Evolutionary conservation across 2,329 filamentous ascomycete species (phyloP), one percentile per base, ranked within the genome.

Genomic region (Ceratocystis ficicola): DNA sequence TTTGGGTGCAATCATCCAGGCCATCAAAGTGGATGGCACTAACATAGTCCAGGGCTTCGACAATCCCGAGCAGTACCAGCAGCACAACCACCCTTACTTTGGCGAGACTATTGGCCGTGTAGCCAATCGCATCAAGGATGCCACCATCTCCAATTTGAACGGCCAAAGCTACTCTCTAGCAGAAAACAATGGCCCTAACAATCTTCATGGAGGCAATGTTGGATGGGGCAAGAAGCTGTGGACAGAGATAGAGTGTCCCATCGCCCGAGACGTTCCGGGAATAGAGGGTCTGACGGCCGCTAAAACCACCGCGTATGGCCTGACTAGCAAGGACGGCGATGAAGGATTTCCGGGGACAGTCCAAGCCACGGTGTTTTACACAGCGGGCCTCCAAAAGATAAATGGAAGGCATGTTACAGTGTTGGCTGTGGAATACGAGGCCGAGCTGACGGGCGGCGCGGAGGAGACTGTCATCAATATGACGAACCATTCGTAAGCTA

Each of bases 41-140:
- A 94, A 96, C 78, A 94, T 99, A 70, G 92, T 96, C 25, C 88
- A 94, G 70, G 86, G 87, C 64, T 96, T 96, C 77, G 83, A 88
- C 20, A 85, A 81, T 15, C 83, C 88, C 64, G 84, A 88, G 57
- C 83, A 86, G 68, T 96, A 96, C 77, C 82, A 82, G 69, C 77
- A 83, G 70, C 78, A 92, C 79, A 93, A 94, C 77, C 78, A 76
- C 10, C 86, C 89, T 1, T 92, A 86, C 79, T 97, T 96, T 73
- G 93, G 94, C 69, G 92, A 93, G 74, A 97, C 90, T 57, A 96
- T 97, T 74, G 94, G 94, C 65, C 89, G 85, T 65, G 79, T 86
- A 22, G 84, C 91, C 68, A 97, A 97, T 78, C 87, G 93, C 66
- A 85, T 96, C 73, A 83, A 84, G 66, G 79, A 81, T 72, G 90